phyloP scores from a whole-genome alignment of 352 stramenopile species.

The Globisporangium barbulae region DNA sequence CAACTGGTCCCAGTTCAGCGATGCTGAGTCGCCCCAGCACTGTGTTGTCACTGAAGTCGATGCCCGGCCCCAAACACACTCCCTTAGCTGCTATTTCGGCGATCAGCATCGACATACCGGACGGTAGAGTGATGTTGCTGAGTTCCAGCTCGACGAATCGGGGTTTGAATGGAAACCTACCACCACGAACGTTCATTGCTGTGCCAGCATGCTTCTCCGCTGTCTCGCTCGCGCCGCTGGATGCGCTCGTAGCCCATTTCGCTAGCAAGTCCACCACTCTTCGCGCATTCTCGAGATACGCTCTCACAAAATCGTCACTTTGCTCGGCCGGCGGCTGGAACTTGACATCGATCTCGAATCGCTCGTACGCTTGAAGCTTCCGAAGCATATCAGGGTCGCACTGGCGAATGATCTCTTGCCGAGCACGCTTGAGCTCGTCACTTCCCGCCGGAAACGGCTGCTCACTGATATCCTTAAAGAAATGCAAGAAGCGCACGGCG shows the following conservation, averaged over 20 bases:
- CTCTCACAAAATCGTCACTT: background rate
- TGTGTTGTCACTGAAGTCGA: background rate
- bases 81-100: background rate
- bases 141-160: background rate
- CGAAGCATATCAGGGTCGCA: background rate
- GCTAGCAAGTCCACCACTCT: background rate
- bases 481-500: background rate
- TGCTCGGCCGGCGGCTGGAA: background rate
- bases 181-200: background rate
- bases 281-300: background rate
- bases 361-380: background rate
- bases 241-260: background rate
- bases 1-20: background rate
- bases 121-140: background rate
- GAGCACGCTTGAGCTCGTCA: background rate
- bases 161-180: background rate
- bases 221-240: too few relatives aligned
- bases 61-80: background rate
- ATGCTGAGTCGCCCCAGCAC: background rate
- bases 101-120: background rate
- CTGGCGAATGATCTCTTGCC: background rate
- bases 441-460: background rate
- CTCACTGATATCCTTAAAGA: background rate
- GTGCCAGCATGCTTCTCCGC: too few relatives aligned
- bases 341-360: slow-evolving; percentile 1